These are phyloP conservation scores for Uronychia binucleata DNA, from an alignment of 73 alveolate species.

Conservation along the genomic window DNA sequence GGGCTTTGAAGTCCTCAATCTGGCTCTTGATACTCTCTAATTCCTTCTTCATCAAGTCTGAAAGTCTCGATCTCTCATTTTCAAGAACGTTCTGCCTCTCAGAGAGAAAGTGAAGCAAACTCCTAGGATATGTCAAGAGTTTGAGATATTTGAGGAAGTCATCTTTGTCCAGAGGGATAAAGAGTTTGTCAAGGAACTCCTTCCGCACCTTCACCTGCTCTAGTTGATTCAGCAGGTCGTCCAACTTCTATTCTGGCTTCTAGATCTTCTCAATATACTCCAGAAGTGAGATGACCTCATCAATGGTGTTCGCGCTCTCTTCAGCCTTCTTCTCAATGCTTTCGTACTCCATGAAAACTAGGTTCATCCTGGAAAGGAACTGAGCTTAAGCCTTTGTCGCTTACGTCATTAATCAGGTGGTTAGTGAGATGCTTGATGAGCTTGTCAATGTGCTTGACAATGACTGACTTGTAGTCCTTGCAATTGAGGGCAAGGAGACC, in stretches of 20 bases:
- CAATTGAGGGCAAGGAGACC: conserved; percentile 38
- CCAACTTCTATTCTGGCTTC: conserved; percentile 37
- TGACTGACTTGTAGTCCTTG: conserved; percentile 3
- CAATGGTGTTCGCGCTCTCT: conserved; percentile 32
- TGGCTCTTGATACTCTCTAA: background rate
- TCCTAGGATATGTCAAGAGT: conserved; percentile 27
- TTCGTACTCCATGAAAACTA: conserved; percentile 11
- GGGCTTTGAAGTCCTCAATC: conserved; percentile 17
- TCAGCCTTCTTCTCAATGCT: conserved; percentile 26
- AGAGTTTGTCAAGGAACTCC: conserved; percentile 33
- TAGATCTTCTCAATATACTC: conserved; percentile 33
- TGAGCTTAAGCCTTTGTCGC: too few species aligned
- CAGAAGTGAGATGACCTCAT: conserved; percentile 31
- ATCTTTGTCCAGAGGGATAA: background rate
- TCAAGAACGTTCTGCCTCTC: conserved; percentile 27
- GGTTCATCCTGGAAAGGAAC: conserved; percentile 27
- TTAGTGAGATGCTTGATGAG: conserved; percentile 10
- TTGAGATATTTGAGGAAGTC: conserved; percentile 25
- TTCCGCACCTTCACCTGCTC: conserved; percentile 34
- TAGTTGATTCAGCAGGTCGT: conserved; percentile 31
- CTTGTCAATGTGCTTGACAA: conserved; percentile 20
- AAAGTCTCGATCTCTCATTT: conserved; percentile 25
- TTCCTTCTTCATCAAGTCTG: conserved; percentile 36
- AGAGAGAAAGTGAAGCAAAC: background rate
- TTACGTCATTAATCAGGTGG: conserved; percentile 16